Percentiles rank a stretch among this genome's conserved stretches.
These are phyloP conservation scores for Aspergillus ruber DNA, from an alignment of 2,329 filamentous ascomycete species.

Conservation along the genomic window DNA sequence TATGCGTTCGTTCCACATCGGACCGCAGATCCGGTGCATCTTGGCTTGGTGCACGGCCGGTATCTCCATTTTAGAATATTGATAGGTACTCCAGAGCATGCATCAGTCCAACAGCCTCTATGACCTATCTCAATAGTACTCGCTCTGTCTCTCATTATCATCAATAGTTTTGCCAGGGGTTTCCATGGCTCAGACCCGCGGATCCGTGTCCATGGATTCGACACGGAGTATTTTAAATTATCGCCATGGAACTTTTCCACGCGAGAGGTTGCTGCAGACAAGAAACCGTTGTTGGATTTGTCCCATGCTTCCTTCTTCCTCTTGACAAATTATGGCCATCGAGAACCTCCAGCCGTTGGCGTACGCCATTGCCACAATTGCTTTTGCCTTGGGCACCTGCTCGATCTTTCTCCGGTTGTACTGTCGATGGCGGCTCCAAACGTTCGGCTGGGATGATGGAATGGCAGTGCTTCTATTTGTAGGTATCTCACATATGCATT, in stretches of 20 bases:
- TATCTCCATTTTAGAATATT: not conserved
- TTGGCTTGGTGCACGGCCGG: not conserved
- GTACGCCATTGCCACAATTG: not conserved
- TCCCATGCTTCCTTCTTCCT: not conserved
- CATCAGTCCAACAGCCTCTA: not conserved
- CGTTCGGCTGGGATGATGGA: not conserved
- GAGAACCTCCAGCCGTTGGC: not conserved
- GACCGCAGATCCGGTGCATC: not conserved
- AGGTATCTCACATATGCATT: not conserved
- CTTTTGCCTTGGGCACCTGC: not conserved
- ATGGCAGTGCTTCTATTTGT: conserved; percentile 1
- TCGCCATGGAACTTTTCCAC: not conserved
- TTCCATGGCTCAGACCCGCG: not conserved
- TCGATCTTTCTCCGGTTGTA: conserved; percentile 1
- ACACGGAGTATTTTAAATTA: not conserved
- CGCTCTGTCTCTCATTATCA: not conserved
- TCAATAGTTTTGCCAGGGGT: not conserved
- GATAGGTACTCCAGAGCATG: not conserved
- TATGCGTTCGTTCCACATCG: not conserved
- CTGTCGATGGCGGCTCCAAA: not conserved
- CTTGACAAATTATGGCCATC: not conserved
- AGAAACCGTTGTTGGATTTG: not conserved
- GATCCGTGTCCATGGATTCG: not conserved
- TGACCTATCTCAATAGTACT: not conserved
- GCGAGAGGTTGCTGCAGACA: not conserved